Conservation (phyloP, 2,329 filamentous ascomycete genomes). For the Ploettnerulaceae sp. region DNA sequence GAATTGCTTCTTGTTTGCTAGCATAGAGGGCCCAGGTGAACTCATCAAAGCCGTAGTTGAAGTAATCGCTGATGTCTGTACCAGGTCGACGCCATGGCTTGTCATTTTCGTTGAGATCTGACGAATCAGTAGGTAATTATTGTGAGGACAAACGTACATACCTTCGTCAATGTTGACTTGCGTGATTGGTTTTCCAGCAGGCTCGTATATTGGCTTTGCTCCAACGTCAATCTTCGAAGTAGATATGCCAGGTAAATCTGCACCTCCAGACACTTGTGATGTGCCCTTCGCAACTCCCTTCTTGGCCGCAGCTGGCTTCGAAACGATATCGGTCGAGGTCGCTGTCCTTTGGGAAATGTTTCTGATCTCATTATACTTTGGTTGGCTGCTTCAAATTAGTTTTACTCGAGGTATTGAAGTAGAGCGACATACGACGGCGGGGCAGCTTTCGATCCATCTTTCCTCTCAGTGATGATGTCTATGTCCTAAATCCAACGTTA, state of each 20-base stretch:
- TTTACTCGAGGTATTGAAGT: neutral
- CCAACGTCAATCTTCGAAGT: conserved; percentile 84
- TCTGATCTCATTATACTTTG: conserved; percentile 59
- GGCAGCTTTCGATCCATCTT: conserved; percentile 57
- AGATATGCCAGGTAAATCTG: conserved; percentile 56
- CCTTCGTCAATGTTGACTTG: conserved; percentile 69
- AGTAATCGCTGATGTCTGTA: conserved; percentile 92
- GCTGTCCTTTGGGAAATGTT: conserved; percentile 61
- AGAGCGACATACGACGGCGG: conserved; percentile 48
- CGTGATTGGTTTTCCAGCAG: conserved; percentile 75
- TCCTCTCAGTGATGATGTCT: conserved; percentile 63
- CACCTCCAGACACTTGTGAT: conserved; percentile 39
- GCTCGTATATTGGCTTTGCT: conserved; percentile 72
- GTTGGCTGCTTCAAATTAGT: conserved; percentile 42
- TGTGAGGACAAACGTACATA: conserved; percentile 26
- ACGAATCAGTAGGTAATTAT: conserved; percentile 1
- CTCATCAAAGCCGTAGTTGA: conserved; percentile 98
- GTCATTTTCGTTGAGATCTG: conserved; percentile 69
- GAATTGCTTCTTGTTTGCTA: conserved; percentile 75
- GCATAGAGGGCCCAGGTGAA: conserved; percentile 97
- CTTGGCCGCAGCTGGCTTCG: conserved; percentile 42
- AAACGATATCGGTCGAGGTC: conserved; percentile 45
- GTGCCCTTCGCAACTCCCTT: conserved; percentile 41
- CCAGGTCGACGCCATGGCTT: conserved; percentile 96
- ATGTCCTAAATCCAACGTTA: conserved; percentile 47